These are phyloP conservation scores for Colletotrichum orbiculare DNA, from an alignment of 2,329 filamentous ascomycete genomes.

Conservation along the genomic window DNA sequence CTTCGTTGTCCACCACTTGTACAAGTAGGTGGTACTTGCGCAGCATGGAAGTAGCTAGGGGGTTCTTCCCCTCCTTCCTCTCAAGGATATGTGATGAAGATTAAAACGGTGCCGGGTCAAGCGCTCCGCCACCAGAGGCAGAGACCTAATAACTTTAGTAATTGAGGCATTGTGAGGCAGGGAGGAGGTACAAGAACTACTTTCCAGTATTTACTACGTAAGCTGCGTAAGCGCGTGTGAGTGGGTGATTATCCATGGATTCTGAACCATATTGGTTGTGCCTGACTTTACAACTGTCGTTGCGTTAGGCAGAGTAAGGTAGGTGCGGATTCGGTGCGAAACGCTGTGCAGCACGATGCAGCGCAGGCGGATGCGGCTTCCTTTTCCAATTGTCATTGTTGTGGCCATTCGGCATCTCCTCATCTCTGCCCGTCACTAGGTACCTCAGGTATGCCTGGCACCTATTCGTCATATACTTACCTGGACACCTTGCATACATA, in stretches of 20 bases:
- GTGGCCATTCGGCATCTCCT: not conserved
- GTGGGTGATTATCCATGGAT: not conserved
- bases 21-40: no score
- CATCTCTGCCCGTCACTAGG: not conserved
- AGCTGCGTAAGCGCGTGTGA: not conserved
- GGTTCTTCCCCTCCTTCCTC: constrained; percentile 25
- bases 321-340: not conserved
- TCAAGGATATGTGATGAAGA: constrained; percentile 7
- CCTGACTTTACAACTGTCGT: not conserved
- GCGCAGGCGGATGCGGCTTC: constrained; percentile 32
- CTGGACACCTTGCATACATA: not conserved
- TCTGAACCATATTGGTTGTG: no score
- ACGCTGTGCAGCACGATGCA: not conserved
- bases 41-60: no score
- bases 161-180: no score
- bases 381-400: constrained; percentile 13
- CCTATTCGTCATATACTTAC: not conserved
- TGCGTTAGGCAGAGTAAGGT: not conserved
- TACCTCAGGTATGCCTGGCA: no score
- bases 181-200: no score
- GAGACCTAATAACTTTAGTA: not conserved
- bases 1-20: constrained; percentile 8
- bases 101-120: constrained; percentile 35
- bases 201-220: not conserved
- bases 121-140: constrained; percentile 21